phyloP scores from a whole-genome alignment of 805 yeast genomes.

The Cyberlindnera xishuangbannaensis region DNA sequence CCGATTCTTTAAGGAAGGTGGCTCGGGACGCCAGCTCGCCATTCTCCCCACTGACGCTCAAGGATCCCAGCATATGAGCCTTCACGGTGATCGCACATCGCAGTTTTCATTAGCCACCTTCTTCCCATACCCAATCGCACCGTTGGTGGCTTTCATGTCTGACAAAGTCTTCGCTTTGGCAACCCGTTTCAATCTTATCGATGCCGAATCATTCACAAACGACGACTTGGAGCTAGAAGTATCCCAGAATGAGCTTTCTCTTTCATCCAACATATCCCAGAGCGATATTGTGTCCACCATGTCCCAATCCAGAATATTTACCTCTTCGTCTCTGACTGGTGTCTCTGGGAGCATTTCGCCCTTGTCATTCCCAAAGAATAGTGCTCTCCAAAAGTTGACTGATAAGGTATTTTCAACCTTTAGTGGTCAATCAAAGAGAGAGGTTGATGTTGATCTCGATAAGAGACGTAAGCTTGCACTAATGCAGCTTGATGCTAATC shows the following conservation, averaged over 20 bases:
- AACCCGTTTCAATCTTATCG: conserved; percentile 22
- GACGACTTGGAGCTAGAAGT: conserved; percentile 20
- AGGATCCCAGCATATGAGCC: conserved; percentile 10
- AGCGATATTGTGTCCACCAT: conserved; percentile 26
- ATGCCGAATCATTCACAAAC: conserved; percentile 20
- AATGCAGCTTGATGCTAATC: conserved; percentile 30
- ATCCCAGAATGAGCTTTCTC: conserved; percentile 17
- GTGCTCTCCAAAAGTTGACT: conserved; percentile 11
- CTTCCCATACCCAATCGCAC: conserved; percentile 36
- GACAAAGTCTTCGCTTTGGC: conserved; percentile 21
- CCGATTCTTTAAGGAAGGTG: conserved; percentile 34
- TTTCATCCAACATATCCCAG: conserved; percentile 11
- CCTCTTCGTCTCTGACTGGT: conserved; percentile 36
- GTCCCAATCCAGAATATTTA: conserved; percentile 33
- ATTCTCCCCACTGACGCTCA: conserved; percentile 35
- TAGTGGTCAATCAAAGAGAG: conserved; percentile 1
- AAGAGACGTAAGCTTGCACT: conserved; percentile 36
- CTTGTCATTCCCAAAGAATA: conserved; percentile 21
- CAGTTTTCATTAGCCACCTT: conserved; percentile 32
- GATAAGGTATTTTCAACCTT: conserved; percentile 5
- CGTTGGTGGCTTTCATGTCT: conserved; percentile 21
- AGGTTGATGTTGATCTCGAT: conserved; percentile 25
- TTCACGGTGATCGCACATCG: conserved; percentile 24
- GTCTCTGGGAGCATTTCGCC: conserved; percentile 32
- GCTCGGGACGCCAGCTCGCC: conserved; percentile 39